These are phyloP conservation scores for Nicotiana undulata DNA, from an alignment of 257 asterid genomes.

Conservation along the genomic window DNA sequence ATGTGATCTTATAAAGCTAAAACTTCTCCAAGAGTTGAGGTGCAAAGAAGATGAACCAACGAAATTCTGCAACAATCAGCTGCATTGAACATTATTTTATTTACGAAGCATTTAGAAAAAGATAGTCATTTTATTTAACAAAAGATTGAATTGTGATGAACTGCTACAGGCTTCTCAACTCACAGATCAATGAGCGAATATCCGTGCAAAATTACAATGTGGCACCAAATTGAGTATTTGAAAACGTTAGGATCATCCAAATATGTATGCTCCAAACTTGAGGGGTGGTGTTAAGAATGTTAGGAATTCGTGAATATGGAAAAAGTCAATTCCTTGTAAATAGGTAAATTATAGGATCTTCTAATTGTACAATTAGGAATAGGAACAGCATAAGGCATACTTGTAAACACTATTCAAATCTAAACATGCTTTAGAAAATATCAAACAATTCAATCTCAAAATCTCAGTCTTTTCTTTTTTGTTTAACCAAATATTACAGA, in stretches of 20 bases:
- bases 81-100: background rate
- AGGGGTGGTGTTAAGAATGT: background rate
- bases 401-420: background rate
- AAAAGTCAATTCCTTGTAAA: background rate
- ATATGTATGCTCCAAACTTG: background rate
- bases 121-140: background rate
- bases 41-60: background rate
- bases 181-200: background rate
- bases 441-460: background rate
- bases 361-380: background rate
- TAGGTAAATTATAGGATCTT: background rate
- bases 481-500: background rate
- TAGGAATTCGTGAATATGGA: background rate
- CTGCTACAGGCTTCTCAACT: background rate
- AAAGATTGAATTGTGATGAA: background rate
- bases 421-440: background rate
- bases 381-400: background rate
- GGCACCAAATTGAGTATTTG: background rate
- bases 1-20: background rate
- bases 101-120: background rate
- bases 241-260: background rate
- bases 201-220: background rate
- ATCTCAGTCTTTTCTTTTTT: background rate
- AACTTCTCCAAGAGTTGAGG: background rate
- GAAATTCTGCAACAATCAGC: background rate